A percentile compares a stretch with the other conserved stretches of the same genome.
These are phyloP conservation scores for Aspergillus fumigatus DNA, from an alignment of 2,329 filamentous ascomycete genomes.

Conservation along the genomic window DNA sequence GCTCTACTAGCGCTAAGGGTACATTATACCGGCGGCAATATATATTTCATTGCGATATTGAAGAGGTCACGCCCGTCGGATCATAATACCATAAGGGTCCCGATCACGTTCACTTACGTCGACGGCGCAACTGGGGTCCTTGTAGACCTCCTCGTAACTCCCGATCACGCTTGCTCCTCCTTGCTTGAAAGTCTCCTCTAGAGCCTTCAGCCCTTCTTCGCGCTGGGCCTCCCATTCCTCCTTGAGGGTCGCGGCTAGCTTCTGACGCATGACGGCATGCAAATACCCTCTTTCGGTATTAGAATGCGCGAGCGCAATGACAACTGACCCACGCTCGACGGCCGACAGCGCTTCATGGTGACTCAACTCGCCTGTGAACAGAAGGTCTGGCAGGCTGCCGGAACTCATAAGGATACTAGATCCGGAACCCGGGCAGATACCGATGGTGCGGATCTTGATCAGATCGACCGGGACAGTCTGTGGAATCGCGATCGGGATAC, in stretches of 20 bases:
- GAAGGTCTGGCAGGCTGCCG: conserved; percentile 59
- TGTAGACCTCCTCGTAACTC: conserved; percentile 45
- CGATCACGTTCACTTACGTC: conserved; percentile 73
- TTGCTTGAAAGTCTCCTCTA: conserved; percentile 23
- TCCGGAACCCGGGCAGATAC: conserved; percentile 86
- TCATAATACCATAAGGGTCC: conserved; percentile 81
- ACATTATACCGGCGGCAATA: neutral
- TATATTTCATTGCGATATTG: neutral
- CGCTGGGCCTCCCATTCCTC: conserved; percentile 51
- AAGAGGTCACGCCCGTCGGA: conserved; percentile 20
- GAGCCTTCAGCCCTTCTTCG: conserved; percentile 36
- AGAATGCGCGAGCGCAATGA: conserved; percentile 84
- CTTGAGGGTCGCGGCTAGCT: conserved; percentile 57
- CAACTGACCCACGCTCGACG: conserved; percentile 74
- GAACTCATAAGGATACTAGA: conserved; percentile 65
- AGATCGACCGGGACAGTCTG: conserved; percentile 53
- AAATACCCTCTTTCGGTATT: conserved; percentile 89
- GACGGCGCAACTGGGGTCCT: conserved; percentile 57
- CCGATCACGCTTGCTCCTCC: conserved; percentile 22
- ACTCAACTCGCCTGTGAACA: conserved; percentile 88
- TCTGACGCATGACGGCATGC: conserved; percentile 61
- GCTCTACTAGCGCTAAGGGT: neutral
- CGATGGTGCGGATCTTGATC: conserved; percentile 63
- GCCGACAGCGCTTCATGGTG: conserved; percentile 89
- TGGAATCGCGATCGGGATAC: conserved; percentile 60